Percentiles rank a stretch among this genome's conserved stretches.
These are phyloP conservation scores for Acacia pycnantha DNA, from an alignment of 331 rosid species.

Conservation along the genomic window DNA sequence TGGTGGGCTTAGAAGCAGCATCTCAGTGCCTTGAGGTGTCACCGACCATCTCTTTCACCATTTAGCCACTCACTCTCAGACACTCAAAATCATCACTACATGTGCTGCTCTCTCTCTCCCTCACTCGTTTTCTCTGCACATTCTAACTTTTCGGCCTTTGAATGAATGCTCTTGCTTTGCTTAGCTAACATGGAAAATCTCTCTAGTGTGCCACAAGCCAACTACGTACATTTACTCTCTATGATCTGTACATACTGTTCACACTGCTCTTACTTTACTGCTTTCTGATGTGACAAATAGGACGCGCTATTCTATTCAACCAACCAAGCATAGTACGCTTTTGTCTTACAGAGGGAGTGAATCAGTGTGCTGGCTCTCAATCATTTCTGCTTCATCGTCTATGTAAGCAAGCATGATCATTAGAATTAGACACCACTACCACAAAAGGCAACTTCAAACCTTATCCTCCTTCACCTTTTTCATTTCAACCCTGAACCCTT, in stretches of 20 bases:
- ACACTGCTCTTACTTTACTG: conserved; percentile 12
- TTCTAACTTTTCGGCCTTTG: background rate
- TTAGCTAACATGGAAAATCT: background rate
- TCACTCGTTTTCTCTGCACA: background rate
- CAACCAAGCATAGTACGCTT: conserved; percentile 38
- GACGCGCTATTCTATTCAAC: conserved; percentile 33
- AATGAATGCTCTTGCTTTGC: background rate
- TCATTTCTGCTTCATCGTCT: conserved; percentile 24
- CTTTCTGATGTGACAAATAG: conserved; percentile 27
- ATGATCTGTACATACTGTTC: conserved; percentile 30
- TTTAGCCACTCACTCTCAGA: background rate
- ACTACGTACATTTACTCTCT: background rate
- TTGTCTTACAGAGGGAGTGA: conserved; percentile 46
- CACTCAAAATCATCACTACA: background rate
- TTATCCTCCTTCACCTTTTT: background rate
- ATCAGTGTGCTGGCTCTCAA: conserved; percentile 38
- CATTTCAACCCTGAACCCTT: conserved; percentile 4
- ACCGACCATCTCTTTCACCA: conserved; percentile 6
- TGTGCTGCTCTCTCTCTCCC: background rate
- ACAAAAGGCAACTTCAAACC: conserved; percentile 26
- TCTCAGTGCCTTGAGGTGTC: conserved; percentile 32
- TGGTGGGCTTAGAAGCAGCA: conserved; percentile 19
- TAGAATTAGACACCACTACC: conserved; percentile 15
- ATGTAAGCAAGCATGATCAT: background rate
- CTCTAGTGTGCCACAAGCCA: background rate